Evolutionary conservation across 1,284 basidiomycete species (phyloP).

Genomic region (Porogramme epimiltina): DNA sequence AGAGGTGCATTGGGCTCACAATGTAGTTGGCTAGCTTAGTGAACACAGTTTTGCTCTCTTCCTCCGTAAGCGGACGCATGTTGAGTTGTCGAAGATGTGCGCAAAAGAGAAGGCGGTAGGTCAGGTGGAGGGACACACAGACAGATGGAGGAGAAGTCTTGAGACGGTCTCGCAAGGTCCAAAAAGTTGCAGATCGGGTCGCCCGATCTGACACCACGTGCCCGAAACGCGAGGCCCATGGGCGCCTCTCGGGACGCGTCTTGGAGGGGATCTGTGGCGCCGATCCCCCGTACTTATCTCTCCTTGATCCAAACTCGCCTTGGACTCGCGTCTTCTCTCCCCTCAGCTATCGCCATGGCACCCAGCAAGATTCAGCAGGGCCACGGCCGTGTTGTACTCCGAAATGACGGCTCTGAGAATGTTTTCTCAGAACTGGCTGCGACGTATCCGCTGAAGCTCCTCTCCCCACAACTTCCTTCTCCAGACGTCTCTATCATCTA

Average conservation of each 20-base stretch:
- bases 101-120: neutral
- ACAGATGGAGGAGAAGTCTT: neutral
- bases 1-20: constrained; percentile 42
- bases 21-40: constrained; percentile 92
- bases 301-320: no score
- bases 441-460: constrained; percentile 89
- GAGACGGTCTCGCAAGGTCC: neutral
- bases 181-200: constrained; percentile 20
- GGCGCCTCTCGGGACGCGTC: neutral
- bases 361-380: constrained; percentile 12
- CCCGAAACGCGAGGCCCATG: neutral
- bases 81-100: neutral
- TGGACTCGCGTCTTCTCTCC: no score
- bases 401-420: constrained; percentile 52
- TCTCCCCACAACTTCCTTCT: constrained; percentile 64
- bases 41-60: constrained; percentile 86
- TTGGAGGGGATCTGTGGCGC: neutral
- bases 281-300: neutral
- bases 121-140: neutral
- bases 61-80: constrained; percentile 88
- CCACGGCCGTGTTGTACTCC: constrained; percentile 54
- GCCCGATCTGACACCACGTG: constrained; percentile 15
- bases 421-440: constrained; percentile 79
- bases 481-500: constrained; percentile 73
- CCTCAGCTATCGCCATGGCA: constrained; percentile 10